Base-by-base conservation (phyloP, 768 basidiomycete species). In the Lactarius indigo region DNA sequence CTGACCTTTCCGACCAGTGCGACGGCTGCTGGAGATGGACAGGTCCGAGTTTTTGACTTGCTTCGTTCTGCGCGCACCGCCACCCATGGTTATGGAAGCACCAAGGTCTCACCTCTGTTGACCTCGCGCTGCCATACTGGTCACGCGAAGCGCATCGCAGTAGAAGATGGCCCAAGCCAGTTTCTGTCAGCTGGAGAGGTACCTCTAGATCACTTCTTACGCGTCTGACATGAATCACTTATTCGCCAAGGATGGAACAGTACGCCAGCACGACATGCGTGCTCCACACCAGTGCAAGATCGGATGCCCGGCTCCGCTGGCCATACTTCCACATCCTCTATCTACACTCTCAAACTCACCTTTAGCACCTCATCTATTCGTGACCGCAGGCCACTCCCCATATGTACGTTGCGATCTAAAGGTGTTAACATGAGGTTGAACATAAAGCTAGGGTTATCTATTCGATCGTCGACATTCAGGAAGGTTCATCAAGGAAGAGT, bases 231-330 rank as follows among this genome's bases (percentile, higher is more conserved):
- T 75, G 13, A 67, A 69, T 61, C 60, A 65, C 63, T 76, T 37
- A 69, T 42, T 73, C 64, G 75, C 50, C 67, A 73, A 94, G 89
- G 94, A 96, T 76, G 93, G 92, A 4, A 83, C 88, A 33, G 92
- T 95, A 12, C 84, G 94, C 30, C 93, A 95, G 73, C 94, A 96
- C 74, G 94, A 96, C 73, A 76, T 96, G 54, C 81, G 94, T 60
- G 82, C 83, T 12, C 76, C 82, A 17, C 91, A 96, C 75, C 75
- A 76, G n/a, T 96, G 94, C 76, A 69, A 76, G 33, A 70, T 73
- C 18, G 78, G 75, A 13, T 96, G 94, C 74, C 88, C 92, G 28
- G 78, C 87, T 20, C 88, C 92, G 2, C 79, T 96, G 18, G 82
- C 92, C 23, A 82, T 83, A 68, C 76, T 91, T 44, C 80, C 83